Conservation (phyloP, 768 basidiomycete genomes). For the Crassisporium funariophilum region DNA sequence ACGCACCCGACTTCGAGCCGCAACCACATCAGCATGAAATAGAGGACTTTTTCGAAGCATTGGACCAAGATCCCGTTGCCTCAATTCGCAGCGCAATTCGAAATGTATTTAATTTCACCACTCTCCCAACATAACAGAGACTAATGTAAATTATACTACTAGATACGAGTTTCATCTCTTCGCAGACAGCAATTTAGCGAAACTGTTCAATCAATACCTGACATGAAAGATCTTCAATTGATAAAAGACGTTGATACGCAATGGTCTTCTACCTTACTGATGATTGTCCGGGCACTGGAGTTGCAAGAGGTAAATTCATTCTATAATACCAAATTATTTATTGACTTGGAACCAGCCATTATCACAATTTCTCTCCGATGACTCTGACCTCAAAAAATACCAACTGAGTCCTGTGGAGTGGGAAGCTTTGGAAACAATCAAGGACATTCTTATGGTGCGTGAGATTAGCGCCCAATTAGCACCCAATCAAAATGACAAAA, state of each 20-base stretch:
- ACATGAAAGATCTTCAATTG: constrained; percentile 24
- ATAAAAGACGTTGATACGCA: constrained; percentile 28
- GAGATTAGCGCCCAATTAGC: constrained; percentile 3
- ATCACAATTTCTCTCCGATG: neutral
- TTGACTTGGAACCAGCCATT: neutral
- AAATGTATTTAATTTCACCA: constrained; percentile 8
- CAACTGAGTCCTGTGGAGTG: neutral
- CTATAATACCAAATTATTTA: neutral
- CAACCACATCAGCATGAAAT: no score
- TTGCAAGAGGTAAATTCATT: neutral
- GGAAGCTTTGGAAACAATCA: neutral
- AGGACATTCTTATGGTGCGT: constrained; percentile 31
- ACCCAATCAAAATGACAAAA: neutral
- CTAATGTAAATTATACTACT: neutral
- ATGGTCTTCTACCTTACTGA: constrained; percentile 34
- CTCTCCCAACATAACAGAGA: neutral
- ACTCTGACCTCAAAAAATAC: neutral
- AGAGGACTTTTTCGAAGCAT: neutral
- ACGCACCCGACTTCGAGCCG: constrained; percentile 1
- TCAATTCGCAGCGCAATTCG: constrained; percentile 9
- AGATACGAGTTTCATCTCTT: constrained; percentile 15
- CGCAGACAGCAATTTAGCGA: constrained; percentile 13
- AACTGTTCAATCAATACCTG: neutral
- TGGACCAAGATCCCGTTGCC: constrained; percentile 12
- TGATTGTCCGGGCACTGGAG: constrained; percentile 27